A percentile compares a stretch with the other conserved stretches of the same genome.
phyloP scores from a whole-genome alignment of 768 basidiomycete genomes.

The Mycena amicta region DNA sequence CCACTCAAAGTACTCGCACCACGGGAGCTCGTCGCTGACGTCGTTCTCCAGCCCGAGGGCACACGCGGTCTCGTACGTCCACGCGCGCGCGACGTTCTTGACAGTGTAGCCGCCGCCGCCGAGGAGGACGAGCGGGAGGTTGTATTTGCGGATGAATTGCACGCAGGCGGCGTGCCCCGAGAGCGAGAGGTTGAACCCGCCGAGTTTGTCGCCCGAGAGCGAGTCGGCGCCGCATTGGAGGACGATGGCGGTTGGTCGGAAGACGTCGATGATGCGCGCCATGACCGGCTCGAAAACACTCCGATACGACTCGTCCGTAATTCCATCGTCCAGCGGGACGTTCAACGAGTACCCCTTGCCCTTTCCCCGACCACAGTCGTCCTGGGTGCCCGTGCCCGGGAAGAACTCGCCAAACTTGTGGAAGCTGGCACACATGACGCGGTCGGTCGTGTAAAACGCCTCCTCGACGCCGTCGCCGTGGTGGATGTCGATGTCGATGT shows the following conservation, averaged over 20 bases:
- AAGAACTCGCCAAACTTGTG: constrained; percentile 98
- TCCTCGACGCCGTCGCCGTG: constrained; percentile 99
- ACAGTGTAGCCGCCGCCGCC: constrained; percentile 98
- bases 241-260: constrained; percentile 82
- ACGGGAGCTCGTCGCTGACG: constrained; percentile 78
- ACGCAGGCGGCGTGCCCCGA: constrained; percentile 92
- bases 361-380: constrained; percentile 81
- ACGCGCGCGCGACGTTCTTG: constrained; percentile 92
- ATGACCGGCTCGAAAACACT: constrained; percentile 94
- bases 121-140: constrained; percentile 86
- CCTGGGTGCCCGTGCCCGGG: constrained; percentile 83
- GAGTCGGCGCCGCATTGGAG: constrained; percentile 98
- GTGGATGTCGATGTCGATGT: constrained; percentile 98
- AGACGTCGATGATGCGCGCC: constrained; percentile 82
- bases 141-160: constrained; percentile 78
- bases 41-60: constrained; percentile 82
- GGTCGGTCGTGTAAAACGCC: constrained; percentile 95
- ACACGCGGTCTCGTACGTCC: constrained; percentile 97
- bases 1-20: constrained; percentile 95
- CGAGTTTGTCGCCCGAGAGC: constrained; percentile 91
- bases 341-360: constrained; percentile 91
- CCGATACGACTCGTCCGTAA: constrained; percentile 85
- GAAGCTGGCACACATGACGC: constrained; percentile 96
- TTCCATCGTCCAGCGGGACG: constrained; percentile 91
- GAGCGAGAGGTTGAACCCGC: constrained; percentile 95